Conservation (phyloP, 352 stramenopile species). For the Elongisporangium prolatum region DNA sequence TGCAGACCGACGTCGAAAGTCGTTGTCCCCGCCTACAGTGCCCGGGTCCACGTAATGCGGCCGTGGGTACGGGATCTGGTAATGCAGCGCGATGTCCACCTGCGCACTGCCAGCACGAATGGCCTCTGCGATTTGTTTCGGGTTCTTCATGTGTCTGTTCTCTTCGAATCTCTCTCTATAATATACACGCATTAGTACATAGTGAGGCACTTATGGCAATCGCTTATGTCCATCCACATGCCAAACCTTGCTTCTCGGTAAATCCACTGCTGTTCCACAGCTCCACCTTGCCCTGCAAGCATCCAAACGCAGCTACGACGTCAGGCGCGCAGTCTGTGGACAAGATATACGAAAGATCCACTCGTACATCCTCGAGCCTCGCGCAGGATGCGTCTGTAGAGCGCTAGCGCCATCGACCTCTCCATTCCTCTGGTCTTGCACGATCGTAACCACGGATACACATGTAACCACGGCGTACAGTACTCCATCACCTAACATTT, state of each 20-base stretch:
- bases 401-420: slow-evolving; percentile 34
- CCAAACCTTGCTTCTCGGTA: slow-evolving; percentile 50
- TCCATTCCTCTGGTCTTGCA: background rate
- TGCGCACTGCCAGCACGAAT: slow-evolving; percentile 59
- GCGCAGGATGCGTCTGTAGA: slow-evolving; percentile 74
- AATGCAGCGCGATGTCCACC: slow-evolving; percentile 77
- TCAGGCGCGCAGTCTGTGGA: background rate
- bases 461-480: background rate
- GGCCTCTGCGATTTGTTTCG: slow-evolving; percentile 35
- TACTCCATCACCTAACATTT: background rate
- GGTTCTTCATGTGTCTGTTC: slow-evolving; percentile 30
- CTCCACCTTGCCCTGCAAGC: slow-evolving; percentile 55
- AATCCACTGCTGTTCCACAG: slow-evolving; percentile 63
- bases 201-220: no score
- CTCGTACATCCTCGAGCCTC: slow-evolving; percentile 66
- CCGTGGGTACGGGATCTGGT: slow-evolving; percentile 81
- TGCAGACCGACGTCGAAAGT: slow-evolving; percentile 59
- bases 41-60: slow-evolving; percentile 74
- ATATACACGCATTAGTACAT: background rate
- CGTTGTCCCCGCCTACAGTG: slow-evolving; percentile 66
- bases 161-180: slow-evolving; percentile 60
- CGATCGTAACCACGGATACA: background rate
- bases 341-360: background rate
- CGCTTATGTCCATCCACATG: background rate
- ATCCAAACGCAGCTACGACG: slow-evolving; percentile 4